Base-by-base conservation (phyloP, 2,329 filamentous ascomycete genomes). In the Phyllosticta citribraziliensis region DNA sequence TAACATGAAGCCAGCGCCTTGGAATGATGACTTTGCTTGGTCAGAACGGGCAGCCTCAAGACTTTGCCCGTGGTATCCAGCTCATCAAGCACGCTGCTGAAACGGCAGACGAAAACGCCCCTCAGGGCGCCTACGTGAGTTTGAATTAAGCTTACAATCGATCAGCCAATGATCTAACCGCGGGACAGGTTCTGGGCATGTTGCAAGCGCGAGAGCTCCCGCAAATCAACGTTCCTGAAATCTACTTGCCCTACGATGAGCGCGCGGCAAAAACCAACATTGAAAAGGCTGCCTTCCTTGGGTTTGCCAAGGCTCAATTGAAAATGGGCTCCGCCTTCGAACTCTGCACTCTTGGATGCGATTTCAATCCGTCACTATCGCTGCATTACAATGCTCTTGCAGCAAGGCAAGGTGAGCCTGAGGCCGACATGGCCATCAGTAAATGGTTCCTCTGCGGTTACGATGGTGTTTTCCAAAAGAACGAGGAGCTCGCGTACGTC, bases 381-480 rank as follows among this genome's bases (percentile, higher is more conserved):
- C 76, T 99, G 59, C 94, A 99, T 72, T 99, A 99, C 78, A 97
- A 97, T 70, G 90, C 91, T 47, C 81, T 99, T 33, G 93, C 94
- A 22, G 89, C 94, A 12, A 87, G 89, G 65, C 94, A 97, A 75
- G 93, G 92, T 19, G 91, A 97, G 68, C 81, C 91, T 0, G 94
- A 99, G 72, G 94, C 93, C 0, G 91, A 96, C 63, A 88, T 99
- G 75, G 91, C 93, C 27, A 91, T 99, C 64, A 97, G 93, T 75
- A 94, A 96, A 74, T 99, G 94, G 94, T 99, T 97, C 71, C 81
- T 99, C 27, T 97, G 96, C 69, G 94, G 94, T 2, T 92, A 94
- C 66, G 93, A 97, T 66, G 88, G 88, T 22, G 82, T 95, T 6
- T 97, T 99, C 70, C 84, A 89, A 63, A 97, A 97, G 80, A 97